phyloP scores from a whole-genome alignment of 306 rosid species.

The Leucaena leucocephala region DNA sequence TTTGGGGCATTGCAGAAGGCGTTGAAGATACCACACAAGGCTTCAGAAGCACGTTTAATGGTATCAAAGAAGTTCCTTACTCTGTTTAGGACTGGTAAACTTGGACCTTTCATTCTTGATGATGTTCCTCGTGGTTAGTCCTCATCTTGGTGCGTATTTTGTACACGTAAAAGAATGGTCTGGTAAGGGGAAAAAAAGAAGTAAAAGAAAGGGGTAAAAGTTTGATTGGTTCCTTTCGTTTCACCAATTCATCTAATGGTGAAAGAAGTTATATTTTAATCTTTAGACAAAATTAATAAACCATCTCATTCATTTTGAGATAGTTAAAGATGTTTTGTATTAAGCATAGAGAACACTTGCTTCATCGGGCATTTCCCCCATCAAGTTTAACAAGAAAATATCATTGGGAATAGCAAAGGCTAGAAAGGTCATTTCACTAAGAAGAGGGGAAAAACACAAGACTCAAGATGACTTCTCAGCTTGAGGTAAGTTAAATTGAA shows the following conservation, averaged over 20 bases:
- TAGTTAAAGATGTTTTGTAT: too few relatives aligned
- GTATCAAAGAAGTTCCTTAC: conserved; percentile 86
- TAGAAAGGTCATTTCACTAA: too few relatives aligned
- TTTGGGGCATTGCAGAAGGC: conserved; percentile 81
- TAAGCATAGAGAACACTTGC: too few relatives aligned
- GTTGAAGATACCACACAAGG: conserved; percentile 73
- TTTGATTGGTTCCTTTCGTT: neutral
- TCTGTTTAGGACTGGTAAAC: conserved; percentile 78
- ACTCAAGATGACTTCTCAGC: too few relatives aligned
- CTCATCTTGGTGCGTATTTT: too few relatives aligned
- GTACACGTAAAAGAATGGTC: neutral
- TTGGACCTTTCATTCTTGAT: conserved; percentile 88
- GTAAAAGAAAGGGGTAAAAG: neutral
- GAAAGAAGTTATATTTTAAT: neutral
- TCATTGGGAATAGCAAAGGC: too few relatives aligned
- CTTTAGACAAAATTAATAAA: too few relatives aligned
- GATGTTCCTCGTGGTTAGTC: conserved; percentile 55
- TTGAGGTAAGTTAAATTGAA: too few relatives aligned
- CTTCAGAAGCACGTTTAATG: conserved; percentile 83
- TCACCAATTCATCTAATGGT: neutral
- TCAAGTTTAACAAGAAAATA: too few relatives aligned
- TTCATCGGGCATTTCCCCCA: too few relatives aligned
- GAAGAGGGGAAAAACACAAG: too few relatives aligned
- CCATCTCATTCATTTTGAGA: too few relatives aligned
- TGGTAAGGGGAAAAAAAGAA: neutral